Conservation (phyloP, 768 basidiomycete species). For the Suillus subaureus region DNA sequence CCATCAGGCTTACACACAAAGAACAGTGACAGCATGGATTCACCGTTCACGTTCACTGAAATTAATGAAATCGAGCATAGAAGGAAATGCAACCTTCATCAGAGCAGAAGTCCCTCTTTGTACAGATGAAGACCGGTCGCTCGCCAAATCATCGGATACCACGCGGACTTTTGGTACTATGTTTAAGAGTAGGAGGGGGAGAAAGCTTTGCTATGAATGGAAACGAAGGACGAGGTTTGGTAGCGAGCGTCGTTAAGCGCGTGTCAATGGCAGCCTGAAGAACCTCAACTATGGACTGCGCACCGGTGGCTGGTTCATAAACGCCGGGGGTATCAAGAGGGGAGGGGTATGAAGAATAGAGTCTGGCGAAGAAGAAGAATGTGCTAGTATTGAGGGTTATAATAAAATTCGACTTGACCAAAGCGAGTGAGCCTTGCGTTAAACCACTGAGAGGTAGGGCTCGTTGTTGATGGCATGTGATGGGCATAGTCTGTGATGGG, state of each 20-base stretch:
- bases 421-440: no score
- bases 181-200: background rate
- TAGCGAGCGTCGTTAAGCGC: constrained; percentile 16
- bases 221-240: background rate
- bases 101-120: constrained; percentile 8
- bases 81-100: constrained; percentile 8
- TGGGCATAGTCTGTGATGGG: no score
- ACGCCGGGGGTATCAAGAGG: no score
- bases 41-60: background rate
- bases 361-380: no score
- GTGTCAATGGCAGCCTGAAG: constrained; percentile 26
- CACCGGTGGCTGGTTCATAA: no score
- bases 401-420: no score
- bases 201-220: background rate
- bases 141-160: background rate
- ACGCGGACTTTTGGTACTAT: no score
- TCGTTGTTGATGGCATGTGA: no score
- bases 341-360: no score
- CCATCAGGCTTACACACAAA: background rate
- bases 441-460: no score
- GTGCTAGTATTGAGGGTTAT: no score
- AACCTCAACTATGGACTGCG: no score
- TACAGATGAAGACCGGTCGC: background rate
- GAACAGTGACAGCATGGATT: background rate
- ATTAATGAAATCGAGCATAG: constrained; percentile 16